Percentiles rank a stretch among this genome's conserved stretches.
phyloP scores from a whole-genome alignment of 768 basidiomycete species.

The Boletus reticulatus region DNA sequence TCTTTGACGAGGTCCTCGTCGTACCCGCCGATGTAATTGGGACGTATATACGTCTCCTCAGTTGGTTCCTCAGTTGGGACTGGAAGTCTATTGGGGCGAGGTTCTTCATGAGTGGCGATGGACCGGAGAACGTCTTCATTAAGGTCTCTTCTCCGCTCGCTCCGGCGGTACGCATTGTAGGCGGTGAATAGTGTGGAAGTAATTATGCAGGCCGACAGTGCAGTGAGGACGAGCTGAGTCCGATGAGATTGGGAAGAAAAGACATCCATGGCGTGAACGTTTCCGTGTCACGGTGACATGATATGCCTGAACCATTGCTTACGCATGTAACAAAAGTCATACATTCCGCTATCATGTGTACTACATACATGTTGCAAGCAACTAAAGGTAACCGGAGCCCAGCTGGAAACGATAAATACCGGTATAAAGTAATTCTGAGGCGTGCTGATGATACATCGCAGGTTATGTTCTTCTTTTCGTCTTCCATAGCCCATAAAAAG shows the following conservation, averaged over 20 bases:
- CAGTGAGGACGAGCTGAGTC: conserved; percentile 63
- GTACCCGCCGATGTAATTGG: conserved; percentile 38
- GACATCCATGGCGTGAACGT: conserved; percentile 16
- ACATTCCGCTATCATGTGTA: not conserved
- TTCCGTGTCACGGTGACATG: too few species aligned
- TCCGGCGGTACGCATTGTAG: conserved; percentile 49
- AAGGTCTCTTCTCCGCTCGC: conserved; percentile 52
- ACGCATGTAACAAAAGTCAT: too few species aligned
- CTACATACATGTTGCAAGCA: not conserved
- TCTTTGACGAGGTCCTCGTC: conserved; percentile 84
- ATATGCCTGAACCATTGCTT: too few species aligned
- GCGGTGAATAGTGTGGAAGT: conserved; percentile 61
- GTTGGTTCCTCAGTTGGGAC: not conserved
- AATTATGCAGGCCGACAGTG: conserved; percentile 58
- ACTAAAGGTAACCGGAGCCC: conserved; percentile 6
- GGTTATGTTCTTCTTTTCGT: conserved; percentile 2
- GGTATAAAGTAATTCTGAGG: conserved; percentile 22
- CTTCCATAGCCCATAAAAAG: not conserved
- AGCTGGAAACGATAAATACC: conserved; percentile 26
- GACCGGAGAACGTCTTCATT: conserved; percentile 56
- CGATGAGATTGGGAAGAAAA: conserved; percentile 47
- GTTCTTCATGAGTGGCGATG: conserved; percentile 30
- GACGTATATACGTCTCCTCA: conserved; percentile 17
- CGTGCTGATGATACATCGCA: conserved; percentile 22
- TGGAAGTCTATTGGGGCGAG: not conserved